phyloP scores from a whole-genome alignment of 805 yeast species.

The Metschnikowia noctiluminum region DNA sequence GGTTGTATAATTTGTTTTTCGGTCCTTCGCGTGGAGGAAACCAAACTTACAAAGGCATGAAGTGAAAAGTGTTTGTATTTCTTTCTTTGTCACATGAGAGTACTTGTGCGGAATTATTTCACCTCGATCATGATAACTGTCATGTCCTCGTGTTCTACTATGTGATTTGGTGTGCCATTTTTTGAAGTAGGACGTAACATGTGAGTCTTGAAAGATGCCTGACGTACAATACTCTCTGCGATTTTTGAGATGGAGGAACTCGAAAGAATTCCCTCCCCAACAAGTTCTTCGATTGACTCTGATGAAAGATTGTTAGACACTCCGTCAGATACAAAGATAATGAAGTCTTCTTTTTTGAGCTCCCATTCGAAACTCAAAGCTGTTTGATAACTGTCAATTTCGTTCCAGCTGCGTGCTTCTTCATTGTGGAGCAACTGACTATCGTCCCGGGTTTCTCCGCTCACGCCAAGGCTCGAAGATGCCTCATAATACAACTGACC shows the following conservation, averaged over 20 bases:
- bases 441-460: background rate
- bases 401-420: background rate
- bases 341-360: slow-evolving; percentile 1
- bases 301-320: background rate
- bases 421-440: background rate
- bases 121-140: slow-evolving; percentile 1
- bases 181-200: background rate
- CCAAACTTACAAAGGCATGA: too few species aligned
- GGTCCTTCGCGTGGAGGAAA: too few species aligned
- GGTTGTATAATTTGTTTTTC: too few species aligned
- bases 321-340: slow-evolving; percentile 2
- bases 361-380: slow-evolving; percentile 1
- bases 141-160: slow-evolving; percentile 4
- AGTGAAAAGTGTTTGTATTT: too few species aligned
- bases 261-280: background rate
- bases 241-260: background rate
- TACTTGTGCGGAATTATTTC: background rate
- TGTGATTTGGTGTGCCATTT: background rate
- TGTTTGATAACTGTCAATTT: background rate
- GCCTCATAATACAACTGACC: background rate
- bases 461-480: background rate
- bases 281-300: background rate
- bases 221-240: background rate
- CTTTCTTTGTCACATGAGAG: too few species aligned
- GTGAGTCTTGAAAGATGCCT: slow-evolving; percentile 1